phyloP scores from a whole-genome alignment of 306 rosid genomes.

The Echinosophora koreensis region DNA sequence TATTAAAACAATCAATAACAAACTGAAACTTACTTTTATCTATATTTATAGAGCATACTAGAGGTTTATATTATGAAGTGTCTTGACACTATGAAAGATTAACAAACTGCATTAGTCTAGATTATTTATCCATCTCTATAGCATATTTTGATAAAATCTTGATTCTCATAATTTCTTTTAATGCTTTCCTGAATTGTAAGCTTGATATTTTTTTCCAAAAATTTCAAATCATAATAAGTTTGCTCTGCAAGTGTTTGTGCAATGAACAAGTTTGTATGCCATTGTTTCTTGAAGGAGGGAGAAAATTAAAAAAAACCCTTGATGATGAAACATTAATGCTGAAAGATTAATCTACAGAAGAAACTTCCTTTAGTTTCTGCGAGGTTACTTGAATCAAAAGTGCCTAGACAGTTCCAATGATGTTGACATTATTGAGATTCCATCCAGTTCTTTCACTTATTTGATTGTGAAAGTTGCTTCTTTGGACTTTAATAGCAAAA shows the following conservation, averaged over 20 bases:
- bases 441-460: background rate
- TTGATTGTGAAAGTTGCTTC: conserved; percentile 9
- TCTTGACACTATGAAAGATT: background rate
- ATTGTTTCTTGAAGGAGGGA: background rate
- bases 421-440: background rate
- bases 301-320: background rate
- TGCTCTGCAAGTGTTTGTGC: background rate
- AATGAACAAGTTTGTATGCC: conserved; percentile 10
- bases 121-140: background rate
- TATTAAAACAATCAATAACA: conserved; percentile 1
- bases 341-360: background rate
- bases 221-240: background rate
- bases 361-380: background rate
- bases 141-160: background rate
- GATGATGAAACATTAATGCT: background rate
- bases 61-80: background rate
- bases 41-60: background rate
- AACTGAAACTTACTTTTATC: background rate
- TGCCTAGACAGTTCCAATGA: too few species aligned
- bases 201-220: background rate
- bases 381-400: background rate
- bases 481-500: background rate
- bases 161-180: background rate
- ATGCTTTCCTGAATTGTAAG: background rate
- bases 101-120: background rate